Conservation (phyloP, 371 early-diverging fungal species). For the Haplosporangium sp. region DNA sequence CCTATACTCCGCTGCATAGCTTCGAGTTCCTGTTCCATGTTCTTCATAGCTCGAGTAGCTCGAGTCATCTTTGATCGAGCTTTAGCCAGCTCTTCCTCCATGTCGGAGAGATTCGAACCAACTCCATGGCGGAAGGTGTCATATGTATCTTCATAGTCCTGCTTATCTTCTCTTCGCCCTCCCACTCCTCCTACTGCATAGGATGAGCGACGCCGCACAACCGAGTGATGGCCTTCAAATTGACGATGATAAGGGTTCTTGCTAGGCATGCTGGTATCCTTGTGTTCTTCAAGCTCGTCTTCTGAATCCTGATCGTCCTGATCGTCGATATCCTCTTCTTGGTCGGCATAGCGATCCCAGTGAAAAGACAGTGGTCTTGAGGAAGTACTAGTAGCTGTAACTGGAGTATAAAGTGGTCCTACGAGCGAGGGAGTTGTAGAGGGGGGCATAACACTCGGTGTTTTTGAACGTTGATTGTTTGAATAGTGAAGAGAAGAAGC, state of each 20-base stretch:
- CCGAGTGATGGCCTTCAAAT: slow-evolving; percentile 46
- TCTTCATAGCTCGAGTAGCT: slow-evolving; percentile 39
- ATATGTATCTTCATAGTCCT: slow-evolving; percentile 25
- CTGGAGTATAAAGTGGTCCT: slow-evolving; percentile 6
- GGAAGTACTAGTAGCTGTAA: slow-evolving; percentile 11
- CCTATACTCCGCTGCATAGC: slow-evolving; percentile 43
- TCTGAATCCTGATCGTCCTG: slow-evolving; percentile 18
- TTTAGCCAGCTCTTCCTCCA: slow-evolving; percentile 48
- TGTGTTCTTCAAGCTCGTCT: slow-evolving; percentile 10
- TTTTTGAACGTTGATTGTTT: slow-evolving; percentile 3
- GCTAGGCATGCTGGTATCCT: slow-evolving; percentile 12
- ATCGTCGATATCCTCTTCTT: slow-evolving; percentile 25
- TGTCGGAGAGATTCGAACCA: slow-evolving; percentile 35
- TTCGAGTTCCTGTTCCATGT: slow-evolving; percentile 46
- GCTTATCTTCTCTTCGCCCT: not conserved
- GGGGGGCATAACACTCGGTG: not conserved
- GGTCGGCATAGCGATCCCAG: slow-evolving; percentile 45
- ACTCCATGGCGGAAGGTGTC: slow-evolving; percentile 45
- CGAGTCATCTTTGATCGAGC: slow-evolving; percentile 35
- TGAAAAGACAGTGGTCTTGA: slow-evolving; percentile 42
- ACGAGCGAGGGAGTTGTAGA: not conserved
- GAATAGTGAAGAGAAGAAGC: slow-evolving; percentile 11
- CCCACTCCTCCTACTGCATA: slow-evolving; percentile 3
- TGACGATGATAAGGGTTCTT: slow-evolving; percentile 27
- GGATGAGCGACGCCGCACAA: slow-evolving; percentile 29